These are phyloP conservation scores for Moesziomyces parantarcticus DNA, from an alignment of 1,284 basidiomycete genomes.

Conservation along the genomic window DNA sequence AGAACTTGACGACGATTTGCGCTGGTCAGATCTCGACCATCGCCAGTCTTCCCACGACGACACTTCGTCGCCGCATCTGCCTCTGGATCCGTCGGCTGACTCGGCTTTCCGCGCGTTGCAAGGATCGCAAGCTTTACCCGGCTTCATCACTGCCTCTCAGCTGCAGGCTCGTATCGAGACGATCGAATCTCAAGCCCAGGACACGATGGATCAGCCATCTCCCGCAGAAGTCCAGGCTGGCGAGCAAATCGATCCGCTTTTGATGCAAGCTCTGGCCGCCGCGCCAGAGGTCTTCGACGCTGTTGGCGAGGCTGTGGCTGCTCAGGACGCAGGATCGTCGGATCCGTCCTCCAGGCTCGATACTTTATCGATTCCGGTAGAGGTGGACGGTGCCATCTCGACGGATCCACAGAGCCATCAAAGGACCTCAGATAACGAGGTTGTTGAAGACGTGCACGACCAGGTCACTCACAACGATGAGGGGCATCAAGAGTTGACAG, in stretches of 20 bases:
- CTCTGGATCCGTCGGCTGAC: constrained; percentile 1
- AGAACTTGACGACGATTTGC: constrained; percentile 40
- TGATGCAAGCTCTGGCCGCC: constrained; percentile 4
- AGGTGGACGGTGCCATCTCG: not conserved
- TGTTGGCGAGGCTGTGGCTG: too few species aligned
- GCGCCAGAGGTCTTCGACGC: not conserved
- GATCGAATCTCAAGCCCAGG: not conserved
- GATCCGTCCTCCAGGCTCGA: too few species aligned
- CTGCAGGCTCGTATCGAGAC: constrained; percentile 29
- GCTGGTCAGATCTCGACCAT: constrained; percentile 35
- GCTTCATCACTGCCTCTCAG: constrained; percentile 39
- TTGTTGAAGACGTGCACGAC: too few species aligned
- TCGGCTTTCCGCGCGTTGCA: constrained; percentile 25
- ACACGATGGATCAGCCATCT: not conserved
- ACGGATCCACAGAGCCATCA: too few species aligned
- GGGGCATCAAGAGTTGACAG: too few species aligned
- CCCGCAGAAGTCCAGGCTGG: not conserved
- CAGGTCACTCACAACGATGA: too few species aligned
- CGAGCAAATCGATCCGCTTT: constrained; percentile 28
- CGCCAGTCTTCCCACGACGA: constrained; percentile 6
- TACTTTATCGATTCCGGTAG: too few species aligned
- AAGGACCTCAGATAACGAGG: too few species aligned
- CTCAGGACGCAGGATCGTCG: not conserved
- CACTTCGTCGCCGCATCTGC: not conserved
- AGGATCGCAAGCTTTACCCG: constrained; percentile 27